Base-by-base conservation (phyloP, 225 moss, liverwort and hornwort species). In the Polytrichum commune region DNA sequence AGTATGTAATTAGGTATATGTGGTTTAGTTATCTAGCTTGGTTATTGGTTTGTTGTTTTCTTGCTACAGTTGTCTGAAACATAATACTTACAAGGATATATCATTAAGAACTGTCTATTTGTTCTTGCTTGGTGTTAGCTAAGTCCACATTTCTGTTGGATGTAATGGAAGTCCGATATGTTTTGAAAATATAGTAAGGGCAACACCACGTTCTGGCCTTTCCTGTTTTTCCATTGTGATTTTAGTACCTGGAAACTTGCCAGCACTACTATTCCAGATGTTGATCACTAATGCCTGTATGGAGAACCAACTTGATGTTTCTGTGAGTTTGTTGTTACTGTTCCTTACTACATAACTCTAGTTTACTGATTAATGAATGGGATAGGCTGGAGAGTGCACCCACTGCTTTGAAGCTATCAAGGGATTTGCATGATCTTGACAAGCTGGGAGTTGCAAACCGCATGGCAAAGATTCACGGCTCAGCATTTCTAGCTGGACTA, bases 341-440 rank as follows among this genome's bases (percentile, higher is more conserved):
- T 23, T 24, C 24, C 58, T 23, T 58, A 13, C 20, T 58, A 58
- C 6, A 58, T 58, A 1, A 6, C 24, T 58, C 2, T 58, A 58
- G 20, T 58, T 22, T 23, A 58, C n/a, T 24, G 58, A 24, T 58
- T n/a, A 20, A 20, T 58, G 58, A 23, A 20, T 58, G 58, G 20
- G 7, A 57, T 84, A 96, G 96, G 84, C 71, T 93, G 84, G 95
- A 98, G 64, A 83, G 75, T 73, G 81, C 90, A 77, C 90, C 93
- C 61, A 90, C 93, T 62, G 98, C 98, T 29, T 88, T 76, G 67
- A 93, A 86, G 74, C 80, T 98, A 62, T 78, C 86, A 0, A 72
- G 82, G 79, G 91, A 98, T 71, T 71, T 94, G 63, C 85, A 91
- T 46, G 98, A 91, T 29, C 81, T 89, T 62, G 95, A 98, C 71